Conservation (phyloP, 169 alveolate species). For the Cyclospora cayetanensis region DNA sequence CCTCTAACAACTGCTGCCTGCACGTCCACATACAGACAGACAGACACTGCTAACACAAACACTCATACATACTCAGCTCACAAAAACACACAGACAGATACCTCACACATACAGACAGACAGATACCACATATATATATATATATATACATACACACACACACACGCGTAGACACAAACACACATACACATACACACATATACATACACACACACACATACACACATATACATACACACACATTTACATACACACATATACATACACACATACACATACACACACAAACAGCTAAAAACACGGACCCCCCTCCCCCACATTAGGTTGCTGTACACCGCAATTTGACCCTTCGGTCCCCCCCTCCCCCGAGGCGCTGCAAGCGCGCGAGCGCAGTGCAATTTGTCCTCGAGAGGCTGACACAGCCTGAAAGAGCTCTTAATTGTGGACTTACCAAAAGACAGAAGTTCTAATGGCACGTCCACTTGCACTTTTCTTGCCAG, state of each 20-base stretch:
- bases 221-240: neutral
- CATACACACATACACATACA: neutral
- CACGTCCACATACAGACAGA: neutral
- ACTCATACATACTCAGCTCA: neutral
- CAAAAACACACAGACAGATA: neutral
- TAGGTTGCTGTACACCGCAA: too few relatives aligned
- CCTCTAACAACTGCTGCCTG: conserved; percentile 73
- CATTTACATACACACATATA: neutral
- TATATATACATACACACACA: neutral
- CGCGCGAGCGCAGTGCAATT: too few relatives aligned
- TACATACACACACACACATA: neutral
- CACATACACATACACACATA: neutral
- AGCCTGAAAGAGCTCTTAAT: too few relatives aligned
- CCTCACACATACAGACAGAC: neutral
- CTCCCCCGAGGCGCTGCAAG: too few relatives aligned
- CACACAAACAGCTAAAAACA: too few relatives aligned
- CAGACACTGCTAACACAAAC: neutral
- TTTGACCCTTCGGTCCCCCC: too few relatives aligned
- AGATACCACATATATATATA: neutral
- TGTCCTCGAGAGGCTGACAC: too few relatives aligned
- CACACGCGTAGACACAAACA: too few relatives aligned
- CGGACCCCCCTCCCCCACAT: too few relatives aligned
- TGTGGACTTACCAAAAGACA: conserved; percentile 67
- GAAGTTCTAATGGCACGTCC: conserved; percentile 64
- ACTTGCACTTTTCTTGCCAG: conserved; percentile 58